Evolutionary conservation across 1,139 yeast species (phyloP).

Genomic region (Candida anutae): DNA sequence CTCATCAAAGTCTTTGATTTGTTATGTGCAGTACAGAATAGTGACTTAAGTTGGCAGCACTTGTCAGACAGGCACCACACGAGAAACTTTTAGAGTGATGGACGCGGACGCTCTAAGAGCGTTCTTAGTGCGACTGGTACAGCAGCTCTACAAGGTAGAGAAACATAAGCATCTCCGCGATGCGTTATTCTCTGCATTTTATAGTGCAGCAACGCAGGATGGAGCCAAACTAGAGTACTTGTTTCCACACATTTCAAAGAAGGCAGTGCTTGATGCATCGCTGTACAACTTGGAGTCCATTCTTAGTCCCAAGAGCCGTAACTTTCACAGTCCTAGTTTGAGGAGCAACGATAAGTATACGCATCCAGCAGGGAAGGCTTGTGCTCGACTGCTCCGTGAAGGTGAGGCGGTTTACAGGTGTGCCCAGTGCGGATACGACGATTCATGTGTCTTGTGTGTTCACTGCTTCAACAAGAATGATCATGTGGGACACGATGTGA

Average conservation of each 20-base stretch:
- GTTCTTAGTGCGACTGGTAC: conserved; percentile 22
- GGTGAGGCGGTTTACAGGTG: conserved; percentile 68
- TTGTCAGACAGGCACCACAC: too few relatives aligned
- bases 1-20: too few relatives aligned
- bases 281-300: conserved; percentile 2
- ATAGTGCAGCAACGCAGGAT: conserved; percentile 23
- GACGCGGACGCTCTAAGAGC: conserved; percentile 11
- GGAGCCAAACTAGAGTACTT: conserved; percentile 19
- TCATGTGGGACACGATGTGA: conserved; percentile 58
- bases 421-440: conserved; percentile 58
- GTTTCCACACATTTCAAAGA: conserved; percentile 14
- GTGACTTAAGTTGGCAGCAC: too few relatives aligned
- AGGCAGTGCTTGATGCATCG: conserved; percentile 1
- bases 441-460: conserved; percentile 66
- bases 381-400: conserved; percentile 51
- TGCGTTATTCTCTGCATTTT: conserved; percentile 19
- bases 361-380: conserved; percentile 45
- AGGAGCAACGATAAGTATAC: conserved; percentile 5
- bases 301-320: background rate
- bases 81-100: conserved; percentile 2
- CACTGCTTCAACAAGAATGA: conserved; percentile 63
- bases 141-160: too few relatives aligned
- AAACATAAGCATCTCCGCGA: background rate
- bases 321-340: conserved; percentile 1
- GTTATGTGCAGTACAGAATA: too few relatives aligned